These are phyloP conservation scores for Scenedesmus sp. DNA, from an alignment of 163 green algal genomes.

Conservation along the genomic window DNA sequence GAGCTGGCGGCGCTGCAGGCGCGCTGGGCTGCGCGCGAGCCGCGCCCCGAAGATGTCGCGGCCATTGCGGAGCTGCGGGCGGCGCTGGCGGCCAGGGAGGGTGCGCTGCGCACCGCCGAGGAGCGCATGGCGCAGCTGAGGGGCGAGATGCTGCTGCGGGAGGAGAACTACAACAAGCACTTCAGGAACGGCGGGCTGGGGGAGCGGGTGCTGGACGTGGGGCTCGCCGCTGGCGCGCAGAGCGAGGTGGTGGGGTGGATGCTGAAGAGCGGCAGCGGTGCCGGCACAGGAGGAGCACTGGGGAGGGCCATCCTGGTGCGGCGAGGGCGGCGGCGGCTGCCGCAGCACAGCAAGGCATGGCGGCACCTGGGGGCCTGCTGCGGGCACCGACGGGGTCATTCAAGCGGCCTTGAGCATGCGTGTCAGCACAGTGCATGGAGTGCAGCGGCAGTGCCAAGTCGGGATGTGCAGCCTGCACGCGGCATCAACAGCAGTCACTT, in stretches of 20 bases:
- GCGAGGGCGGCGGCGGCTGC: background rate
- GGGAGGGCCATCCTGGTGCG: background rate
- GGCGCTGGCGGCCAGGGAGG: background rate
- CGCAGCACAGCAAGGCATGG: background rate
- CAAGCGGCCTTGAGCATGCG: conserved; percentile 7
- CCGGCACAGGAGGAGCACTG: background rate
- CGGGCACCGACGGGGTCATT: conserved; percentile 33
- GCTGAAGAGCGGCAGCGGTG: conserved; percentile 49
- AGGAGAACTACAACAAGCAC: conserved; percentile 81
- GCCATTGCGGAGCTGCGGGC: conserved; percentile 45
- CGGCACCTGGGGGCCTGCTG: conserved; percentile 14
- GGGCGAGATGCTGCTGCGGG: conserved; percentile 69
- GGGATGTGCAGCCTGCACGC: too few species aligned
- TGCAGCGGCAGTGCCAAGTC: background rate
- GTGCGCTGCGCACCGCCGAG: conserved; percentile 61
- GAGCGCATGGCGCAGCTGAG: conserved; percentile 68
- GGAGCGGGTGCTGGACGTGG: conserved; percentile 67
- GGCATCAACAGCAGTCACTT: too few species aligned
- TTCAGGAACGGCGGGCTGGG: conserved; percentile 76
- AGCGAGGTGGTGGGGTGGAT: conserved; percentile 61
- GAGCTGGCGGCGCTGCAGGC: conserved; percentile 4
- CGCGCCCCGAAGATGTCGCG: conserved; percentile 59
- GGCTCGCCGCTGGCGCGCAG: conserved; percentile 60
- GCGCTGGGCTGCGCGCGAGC: conserved; percentile 55
- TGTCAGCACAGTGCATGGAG: too few species aligned